Base-by-base conservation (phyloP, 129 eudicot genomes). In the Lonicera japonica region DNA sequence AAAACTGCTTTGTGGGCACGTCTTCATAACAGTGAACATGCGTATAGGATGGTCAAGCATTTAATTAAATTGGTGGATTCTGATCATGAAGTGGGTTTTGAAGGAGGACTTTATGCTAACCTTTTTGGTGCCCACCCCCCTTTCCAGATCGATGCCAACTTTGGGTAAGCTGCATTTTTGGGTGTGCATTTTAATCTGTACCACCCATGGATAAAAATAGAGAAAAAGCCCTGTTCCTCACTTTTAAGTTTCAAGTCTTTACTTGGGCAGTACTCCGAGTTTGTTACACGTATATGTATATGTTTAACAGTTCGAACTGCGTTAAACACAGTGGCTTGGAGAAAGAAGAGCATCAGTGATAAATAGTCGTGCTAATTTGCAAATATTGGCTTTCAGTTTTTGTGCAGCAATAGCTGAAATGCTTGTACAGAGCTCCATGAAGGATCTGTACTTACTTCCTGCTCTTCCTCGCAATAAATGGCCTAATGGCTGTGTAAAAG, bases 111-210 rank as follows among this genome's bases (percentile, higher is more conserved):
- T 52, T 90, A 90, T 38, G 73, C 89, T 77, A 90, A 90, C 77
- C 73, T 90, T 39, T 86, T 90, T 56, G 79, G 94, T 5, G 95
- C 97, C 16, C 97, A 90, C 69, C 97, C 95, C 21, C 97, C 97
- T 64, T 90, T 90, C 75, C 97, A 90, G 73, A 90, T 90, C 58
- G 97, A 90, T 67, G 97, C 94, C 40, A 90, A 90, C 73, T 86
- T 90, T 12, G 97, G 97, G 95, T 83, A 83, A 75, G 63, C 55
- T 67, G 54, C 39, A 63, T 46, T 5, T 5, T 9, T 25, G 13
- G 10, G 25, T 13, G 8, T 59, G 39, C 5, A 66, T 68, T 15
- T 25, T 54, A 10, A 25, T 23, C 21, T 22, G 36, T 29, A 29
- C 36, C 36, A 29, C 2, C 36, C 36, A 1, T 29, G n/a, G n/a